Percentiles rank a stretch among this genome's conserved stretches.
phyloP scores from a whole-genome alignment of 2,329 filamentous ascomycete species.

The Fulvia fulva region DNA sequence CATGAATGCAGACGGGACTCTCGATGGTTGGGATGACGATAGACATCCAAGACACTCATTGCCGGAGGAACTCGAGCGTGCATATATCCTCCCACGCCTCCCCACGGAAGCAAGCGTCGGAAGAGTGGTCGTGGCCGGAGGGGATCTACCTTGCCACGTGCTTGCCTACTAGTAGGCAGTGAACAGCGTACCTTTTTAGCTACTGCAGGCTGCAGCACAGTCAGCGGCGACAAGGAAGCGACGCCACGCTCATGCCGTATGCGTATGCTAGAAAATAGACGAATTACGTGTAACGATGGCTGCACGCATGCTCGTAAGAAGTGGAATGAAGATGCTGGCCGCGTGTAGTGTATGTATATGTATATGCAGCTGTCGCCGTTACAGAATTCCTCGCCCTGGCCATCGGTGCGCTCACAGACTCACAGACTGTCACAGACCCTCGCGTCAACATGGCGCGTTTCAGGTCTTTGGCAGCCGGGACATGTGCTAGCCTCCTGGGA shows the following conservation, averaged over 20 bases:
- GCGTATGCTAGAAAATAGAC: not conserved
- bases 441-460: not conserved
- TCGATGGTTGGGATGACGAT: not conserved
- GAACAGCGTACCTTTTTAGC: not conserved
- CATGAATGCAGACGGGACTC: no score
- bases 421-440: not conserved
- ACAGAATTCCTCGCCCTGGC: not conserved
- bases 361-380: not conserved
- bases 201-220: not conserved
- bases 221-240: not conserved
- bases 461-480: not conserved
- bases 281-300: not conserved
- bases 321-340: not conserved
- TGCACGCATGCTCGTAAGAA: not conserved
- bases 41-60: not conserved
- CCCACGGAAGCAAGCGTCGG: no score
- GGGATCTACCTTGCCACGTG: no score
- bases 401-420: not conserved
- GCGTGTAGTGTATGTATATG: not conserved
- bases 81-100: no score
- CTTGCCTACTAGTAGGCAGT: no score
- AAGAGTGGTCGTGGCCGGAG: no score
- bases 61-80: no score
- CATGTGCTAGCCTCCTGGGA: no score
- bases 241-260: not conserved